Evolutionary conservation across 306 rosid species (phyloP).

Genomic region (Cucumis hystrix): DNA sequence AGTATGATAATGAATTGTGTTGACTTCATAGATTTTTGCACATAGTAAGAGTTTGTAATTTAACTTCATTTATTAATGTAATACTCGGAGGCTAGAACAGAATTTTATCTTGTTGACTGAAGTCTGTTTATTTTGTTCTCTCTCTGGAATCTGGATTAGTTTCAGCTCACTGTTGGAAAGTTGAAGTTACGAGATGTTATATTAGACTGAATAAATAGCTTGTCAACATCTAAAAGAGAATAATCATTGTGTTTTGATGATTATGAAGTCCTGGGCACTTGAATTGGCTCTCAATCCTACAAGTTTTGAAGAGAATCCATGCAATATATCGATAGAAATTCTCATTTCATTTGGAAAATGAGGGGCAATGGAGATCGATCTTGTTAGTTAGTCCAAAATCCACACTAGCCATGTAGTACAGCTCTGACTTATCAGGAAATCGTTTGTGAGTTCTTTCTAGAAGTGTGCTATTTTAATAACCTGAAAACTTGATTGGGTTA

Average conservation of each 20-base stretch:
- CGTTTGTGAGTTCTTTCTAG: too few species aligned
- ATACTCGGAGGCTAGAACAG: not conserved
- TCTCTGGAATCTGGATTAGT: not conserved
- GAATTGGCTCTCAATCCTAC: not conserved
- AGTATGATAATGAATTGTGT: not conserved
- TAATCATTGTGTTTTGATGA: not conserved
- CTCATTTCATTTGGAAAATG: not conserved
- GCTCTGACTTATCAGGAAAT: not conserved
- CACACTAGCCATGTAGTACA: not conserved
- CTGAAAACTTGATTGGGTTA: too few species aligned
- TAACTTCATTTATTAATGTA: not conserved
- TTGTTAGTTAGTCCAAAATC: not conserved
- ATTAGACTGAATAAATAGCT: not conserved
- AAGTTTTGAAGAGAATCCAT: not conserved
- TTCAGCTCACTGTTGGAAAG: not conserved
- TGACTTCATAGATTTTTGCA: not conserved
- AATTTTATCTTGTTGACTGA: not conserved
- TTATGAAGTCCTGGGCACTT: not conserved
- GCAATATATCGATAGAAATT: not conserved
- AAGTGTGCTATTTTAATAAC: too few species aligned
- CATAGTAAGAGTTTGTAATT: conserved; percentile 1
- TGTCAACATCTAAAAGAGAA: not conserved
- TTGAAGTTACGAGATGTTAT: not conserved
- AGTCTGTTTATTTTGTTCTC: not conserved
- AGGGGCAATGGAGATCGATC: not conserved